Percentiles rank a stretch among this genome's conserved stretches.
phyloP scores from a whole-genome alignment of 2,329 filamentous ascomycete genomes.

The Diplodia intermedia region DNA sequence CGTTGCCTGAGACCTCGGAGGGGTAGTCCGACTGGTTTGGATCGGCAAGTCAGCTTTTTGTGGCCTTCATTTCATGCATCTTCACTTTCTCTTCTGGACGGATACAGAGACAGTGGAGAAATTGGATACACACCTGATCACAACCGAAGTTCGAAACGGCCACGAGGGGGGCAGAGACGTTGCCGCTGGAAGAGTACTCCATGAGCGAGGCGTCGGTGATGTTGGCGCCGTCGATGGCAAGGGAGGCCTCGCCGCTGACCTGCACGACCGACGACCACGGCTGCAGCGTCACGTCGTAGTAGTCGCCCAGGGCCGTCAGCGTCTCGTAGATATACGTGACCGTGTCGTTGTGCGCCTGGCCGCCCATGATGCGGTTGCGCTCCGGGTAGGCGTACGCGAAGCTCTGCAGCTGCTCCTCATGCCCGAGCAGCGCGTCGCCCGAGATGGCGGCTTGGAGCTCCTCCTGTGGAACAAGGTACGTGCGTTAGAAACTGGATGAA shows the following conservation, averaged over 20 bases:
- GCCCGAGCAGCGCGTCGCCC: conserved; percentile 40
- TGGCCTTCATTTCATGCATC: background rate
- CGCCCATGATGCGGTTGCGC: conserved; percentile 49
- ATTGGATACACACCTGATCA: conserved; percentile 39
- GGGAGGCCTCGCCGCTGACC: conserved; percentile 37
- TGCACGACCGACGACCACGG: conserved; percentile 39
- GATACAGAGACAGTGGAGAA: background rate
- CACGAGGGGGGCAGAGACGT: conserved; percentile 40
- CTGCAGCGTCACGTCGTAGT: conserved; percentile 49
- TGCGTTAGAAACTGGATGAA: background rate
- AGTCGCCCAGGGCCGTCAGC: conserved; percentile 43
- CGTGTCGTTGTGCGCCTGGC: conserved; percentile 49
- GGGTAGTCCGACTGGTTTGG: conserved; percentile 61
- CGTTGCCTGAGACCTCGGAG: conserved; percentile 61
- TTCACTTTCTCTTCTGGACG: background rate
- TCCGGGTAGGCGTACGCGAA: conserved; percentile 48
- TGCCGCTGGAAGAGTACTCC: conserved; percentile 40
- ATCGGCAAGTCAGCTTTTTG: background rate
- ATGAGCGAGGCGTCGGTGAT: conserved; percentile 36
- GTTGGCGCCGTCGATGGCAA: conserved; percentile 37
- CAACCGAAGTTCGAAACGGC: conserved; percentile 44
- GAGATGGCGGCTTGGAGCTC: conserved; percentile 46
- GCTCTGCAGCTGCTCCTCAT: conserved; percentile 45
- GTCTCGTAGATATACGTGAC: conserved; percentile 47
- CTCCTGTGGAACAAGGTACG: conserved; percentile 35